These are phyloP conservation scores for Cystobasidiaceae sp. DNA, from an alignment of 1,284 basidiomycete species.

Conservation along the genomic window DNA sequence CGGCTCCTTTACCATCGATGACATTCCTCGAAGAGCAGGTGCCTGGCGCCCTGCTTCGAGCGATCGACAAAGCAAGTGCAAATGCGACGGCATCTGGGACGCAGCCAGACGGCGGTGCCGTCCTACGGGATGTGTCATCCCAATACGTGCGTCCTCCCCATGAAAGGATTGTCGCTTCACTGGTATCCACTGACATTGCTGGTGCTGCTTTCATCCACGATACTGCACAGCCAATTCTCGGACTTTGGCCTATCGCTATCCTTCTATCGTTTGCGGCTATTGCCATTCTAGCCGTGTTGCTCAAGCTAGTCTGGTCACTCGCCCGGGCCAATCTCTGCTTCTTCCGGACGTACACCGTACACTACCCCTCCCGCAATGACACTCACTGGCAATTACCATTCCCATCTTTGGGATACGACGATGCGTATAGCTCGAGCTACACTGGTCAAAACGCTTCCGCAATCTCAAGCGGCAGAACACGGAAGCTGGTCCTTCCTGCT, in stretches of 20 bases:
- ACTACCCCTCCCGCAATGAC: neutral
- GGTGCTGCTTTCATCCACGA: too few species aligned
- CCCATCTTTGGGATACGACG: too few species aligned
- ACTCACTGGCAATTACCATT: too few species aligned
- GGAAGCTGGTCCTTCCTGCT: neutral
- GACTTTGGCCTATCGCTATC: constrained; percentile 2
- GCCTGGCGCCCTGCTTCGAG: constrained; percentile 1
- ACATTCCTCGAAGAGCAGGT: neutral
- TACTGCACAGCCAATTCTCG: constrained; percentile 10
- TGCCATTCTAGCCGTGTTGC: constrained; percentile 1
- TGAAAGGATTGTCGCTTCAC: too few species aligned
- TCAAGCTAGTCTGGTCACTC: constrained; percentile 3
- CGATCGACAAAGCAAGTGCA: too few species aligned
- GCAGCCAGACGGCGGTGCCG: neutral
- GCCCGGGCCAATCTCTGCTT: constrained; percentile 13
- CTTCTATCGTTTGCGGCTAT: constrained; percentile 4
- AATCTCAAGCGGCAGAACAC: neutral
- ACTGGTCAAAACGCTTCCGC: neutral
- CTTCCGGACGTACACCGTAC: neutral
- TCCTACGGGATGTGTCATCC: neutral
- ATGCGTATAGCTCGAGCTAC: too few species aligned
- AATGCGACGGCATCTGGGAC: too few species aligned
- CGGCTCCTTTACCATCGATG: too few species aligned
- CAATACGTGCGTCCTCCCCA: neutral
- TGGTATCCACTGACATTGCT: too few species aligned